Percentiles rank a stretch among this genome's conserved stretches.
These are phyloP conservation scores for Jamesozyma rosinii DNA, from an alignment of 805 yeast genomes.

Conservation along the genomic window DNA sequence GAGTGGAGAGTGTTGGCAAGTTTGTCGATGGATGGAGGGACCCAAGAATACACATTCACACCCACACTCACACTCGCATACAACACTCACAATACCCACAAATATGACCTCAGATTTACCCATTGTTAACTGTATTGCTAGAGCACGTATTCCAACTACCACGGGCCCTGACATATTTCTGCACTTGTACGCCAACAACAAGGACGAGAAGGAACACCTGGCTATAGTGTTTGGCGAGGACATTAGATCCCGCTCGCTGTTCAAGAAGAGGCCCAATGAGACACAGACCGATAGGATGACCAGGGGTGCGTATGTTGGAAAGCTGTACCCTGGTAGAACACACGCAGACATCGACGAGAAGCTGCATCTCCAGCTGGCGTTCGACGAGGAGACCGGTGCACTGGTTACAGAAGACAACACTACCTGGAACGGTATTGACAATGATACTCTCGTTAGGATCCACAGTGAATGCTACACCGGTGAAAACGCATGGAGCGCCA, in stretches of 20 bases:
- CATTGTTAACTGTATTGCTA: slow-evolving; percentile 72
- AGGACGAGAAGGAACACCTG: slow-evolving; percentile 87
- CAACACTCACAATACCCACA: neutral
- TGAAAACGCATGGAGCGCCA: slow-evolving; percentile 97
- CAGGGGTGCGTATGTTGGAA: slow-evolving; percentile 95
- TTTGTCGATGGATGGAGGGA: too few species aligned
- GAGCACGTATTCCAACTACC: slow-evolving; percentile 95
- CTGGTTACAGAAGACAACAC: slow-evolving; percentile 14
- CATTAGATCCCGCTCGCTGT: slow-evolving; percentile 69
- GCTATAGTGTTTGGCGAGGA: slow-evolving; percentile 96
- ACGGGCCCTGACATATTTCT: slow-evolving; percentile 89
- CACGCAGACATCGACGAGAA: slow-evolving; percentile 54
- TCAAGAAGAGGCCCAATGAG: slow-evolving; percentile 52
- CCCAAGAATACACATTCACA: neutral
- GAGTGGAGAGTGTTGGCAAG: too few species aligned
- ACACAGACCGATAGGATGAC: slow-evolving; percentile 92
- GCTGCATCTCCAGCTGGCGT: slow-evolving; percentile 33
- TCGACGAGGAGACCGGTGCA: slow-evolving; percentile 34
- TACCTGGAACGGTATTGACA: slow-evolving; percentile 23
- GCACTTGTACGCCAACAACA: slow-evolving; percentile 77
- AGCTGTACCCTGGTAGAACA: slow-evolving; percentile 75
- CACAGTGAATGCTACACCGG: slow-evolving; percentile 99
- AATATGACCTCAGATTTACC: slow-evolving; percentile 41
- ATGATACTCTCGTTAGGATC: slow-evolving; percentile 62
- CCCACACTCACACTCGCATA: neutral